Percentiles rank a stretch among this genome's conserved stretches.
phyloP scores from a whole-genome alignment of 768 basidiomycete genomes.

The Phallus indusiatus region DNA sequence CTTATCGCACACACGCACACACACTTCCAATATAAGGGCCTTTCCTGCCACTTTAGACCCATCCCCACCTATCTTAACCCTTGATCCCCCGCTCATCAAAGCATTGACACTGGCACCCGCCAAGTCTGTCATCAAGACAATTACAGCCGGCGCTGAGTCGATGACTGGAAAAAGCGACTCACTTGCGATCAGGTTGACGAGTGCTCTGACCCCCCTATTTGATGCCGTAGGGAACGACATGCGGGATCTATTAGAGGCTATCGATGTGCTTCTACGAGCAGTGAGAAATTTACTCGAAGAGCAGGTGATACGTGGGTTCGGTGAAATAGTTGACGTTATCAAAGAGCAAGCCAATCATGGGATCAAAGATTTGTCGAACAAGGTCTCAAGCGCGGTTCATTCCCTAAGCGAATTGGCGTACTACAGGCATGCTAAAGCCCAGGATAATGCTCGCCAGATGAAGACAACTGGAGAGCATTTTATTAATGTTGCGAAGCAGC shows the following conservation, averaged over 20 bases:
- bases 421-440: constrained; percentile 1
- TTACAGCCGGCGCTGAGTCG: not conserved
- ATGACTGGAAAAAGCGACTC: not conserved
- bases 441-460: not conserved
- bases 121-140: not conserved
- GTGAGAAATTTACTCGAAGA: not conserved
- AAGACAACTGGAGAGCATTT: not conserved
- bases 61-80: not conserved
- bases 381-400: not conserved
- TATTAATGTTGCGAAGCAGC: not conserved
- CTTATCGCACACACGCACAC: not conserved
- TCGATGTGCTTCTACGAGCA: constrained; percentile 1
- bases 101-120: not conserved
- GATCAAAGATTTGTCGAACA: constrained; percentile 4
- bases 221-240: not conserved
- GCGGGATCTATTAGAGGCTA: constrained; percentile 1
- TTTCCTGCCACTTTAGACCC: not conserved
- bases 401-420: not conserved
- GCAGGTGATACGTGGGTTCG: not conserved
- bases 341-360: constrained; percentile 1
- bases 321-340: not conserved
- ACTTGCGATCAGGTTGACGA: not conserved
- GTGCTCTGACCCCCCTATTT: not conserved
- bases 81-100: constrained; percentile 5
- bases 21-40: not conserved